Evolutionary conservation across 768 basidiomycete species (phyloP).

Genomic region (Phylloporus sp.): DNA sequence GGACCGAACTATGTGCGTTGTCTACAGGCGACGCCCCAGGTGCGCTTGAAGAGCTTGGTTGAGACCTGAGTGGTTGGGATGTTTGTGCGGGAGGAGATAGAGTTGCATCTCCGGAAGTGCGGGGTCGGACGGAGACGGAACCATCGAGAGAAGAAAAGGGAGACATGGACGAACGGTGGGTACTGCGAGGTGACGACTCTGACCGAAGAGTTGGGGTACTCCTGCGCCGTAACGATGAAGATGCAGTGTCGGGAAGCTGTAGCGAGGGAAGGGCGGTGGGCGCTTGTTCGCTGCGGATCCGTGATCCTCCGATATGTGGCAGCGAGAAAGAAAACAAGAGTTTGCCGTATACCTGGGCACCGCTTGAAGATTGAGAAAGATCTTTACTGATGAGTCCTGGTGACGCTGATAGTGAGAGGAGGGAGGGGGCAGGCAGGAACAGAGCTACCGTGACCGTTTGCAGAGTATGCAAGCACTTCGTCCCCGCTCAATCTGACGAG

Average conservation of each 20-base stretch:
- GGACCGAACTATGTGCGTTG: constrained; percentile 15
- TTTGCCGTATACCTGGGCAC: constrained; percentile 68
- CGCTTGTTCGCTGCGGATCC: constrained; percentile 16
- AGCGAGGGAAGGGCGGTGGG: constrained; percentile 9
- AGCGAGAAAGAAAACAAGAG: constrained; percentile 61
- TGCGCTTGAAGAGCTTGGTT: constrained; percentile 6
- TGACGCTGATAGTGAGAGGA: constrained; percentile 4
- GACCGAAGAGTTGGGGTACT: constrained; percentile 23
- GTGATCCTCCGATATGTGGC: constrained; percentile 28
- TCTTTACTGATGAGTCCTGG: constrained; percentile 71
- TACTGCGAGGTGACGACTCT: constrained; percentile 15
- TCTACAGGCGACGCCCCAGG: constrained; percentile 4
- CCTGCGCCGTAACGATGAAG: constrained; percentile 15
- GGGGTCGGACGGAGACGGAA: constrained; percentile 11
- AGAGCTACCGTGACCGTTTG: constrained; percentile 40
- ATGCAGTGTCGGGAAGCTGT: constrained; percentile 12
- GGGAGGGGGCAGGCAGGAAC: background rate
- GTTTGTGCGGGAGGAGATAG: constrained; percentile 8
- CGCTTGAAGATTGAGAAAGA: constrained; percentile 27
- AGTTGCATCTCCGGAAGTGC: constrained; percentile 14
- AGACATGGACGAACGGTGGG: constrained; percentile 18
- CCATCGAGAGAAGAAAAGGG: constrained; percentile 12
- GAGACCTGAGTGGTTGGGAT: constrained; percentile 13
- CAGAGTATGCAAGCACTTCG: constrained; percentile 49
- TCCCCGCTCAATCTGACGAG: constrained; percentile 51